Percentiles rank a stretch among this genome's conserved stretches.
phyloP scores from a whole-genome alignment of 2,329 filamentous ascomycete genomes.

The Rachicladosporium sp. region DNA sequence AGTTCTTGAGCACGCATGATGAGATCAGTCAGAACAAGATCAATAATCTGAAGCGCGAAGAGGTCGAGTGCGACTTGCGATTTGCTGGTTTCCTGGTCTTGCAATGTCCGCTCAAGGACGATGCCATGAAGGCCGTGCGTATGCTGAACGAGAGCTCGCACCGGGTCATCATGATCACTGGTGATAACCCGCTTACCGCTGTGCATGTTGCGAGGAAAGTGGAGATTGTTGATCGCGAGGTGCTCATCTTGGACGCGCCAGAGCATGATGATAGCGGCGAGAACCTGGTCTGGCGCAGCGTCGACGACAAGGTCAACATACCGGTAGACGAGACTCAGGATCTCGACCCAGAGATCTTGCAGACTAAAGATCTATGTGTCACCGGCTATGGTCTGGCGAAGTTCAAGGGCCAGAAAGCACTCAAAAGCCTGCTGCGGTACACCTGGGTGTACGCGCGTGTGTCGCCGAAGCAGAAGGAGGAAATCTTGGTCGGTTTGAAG shows the following conservation, averaged over 20 bases:
- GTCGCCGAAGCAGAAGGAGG: slow-evolving; percentile 97
- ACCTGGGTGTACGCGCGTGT: slow-evolving; percentile 98
- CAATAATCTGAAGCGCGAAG: slow-evolving; percentile 87
- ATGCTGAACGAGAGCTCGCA: slow-evolving; percentile 99
- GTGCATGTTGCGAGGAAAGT: slow-evolving; percentile 92
- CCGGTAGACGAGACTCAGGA: slow-evolving; percentile 72
- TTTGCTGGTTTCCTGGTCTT: slow-evolving; percentile 95
- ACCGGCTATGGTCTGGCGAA: slow-evolving; percentile 88
- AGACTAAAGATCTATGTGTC: slow-evolving; percentile 82
- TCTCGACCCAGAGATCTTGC: slow-evolving; percentile 68
- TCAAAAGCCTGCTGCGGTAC: slow-evolving; percentile 68
- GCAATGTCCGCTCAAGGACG: slow-evolving; percentile 91
- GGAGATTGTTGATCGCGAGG: slow-evolving; percentile 92
- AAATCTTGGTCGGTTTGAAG: slow-evolving; percentile 91
- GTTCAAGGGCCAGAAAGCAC: slow-evolving; percentile 69
- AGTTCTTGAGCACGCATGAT: slow-evolving; percentile 68
- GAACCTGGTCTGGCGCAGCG: slow-evolving; percentile 83
- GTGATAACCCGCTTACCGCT: slow-evolving; percentile 92
- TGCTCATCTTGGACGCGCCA: slow-evolving; percentile 86
- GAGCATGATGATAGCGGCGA: slow-evolving; percentile 75
- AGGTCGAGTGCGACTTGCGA: slow-evolving; percentile 68
- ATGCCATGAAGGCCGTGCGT: slow-evolving; percentile 82
- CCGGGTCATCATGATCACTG: slow-evolving; percentile 97
- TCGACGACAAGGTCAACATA: slow-evolving; percentile 80
- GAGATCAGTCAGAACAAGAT: slow-evolving; percentile 76